Evolutionary conservation across 2,329 filamentous ascomycete species (phyloP), one percentile per base, ranked within the genome.

Genomic region (Neospermospora avenae): DNA sequence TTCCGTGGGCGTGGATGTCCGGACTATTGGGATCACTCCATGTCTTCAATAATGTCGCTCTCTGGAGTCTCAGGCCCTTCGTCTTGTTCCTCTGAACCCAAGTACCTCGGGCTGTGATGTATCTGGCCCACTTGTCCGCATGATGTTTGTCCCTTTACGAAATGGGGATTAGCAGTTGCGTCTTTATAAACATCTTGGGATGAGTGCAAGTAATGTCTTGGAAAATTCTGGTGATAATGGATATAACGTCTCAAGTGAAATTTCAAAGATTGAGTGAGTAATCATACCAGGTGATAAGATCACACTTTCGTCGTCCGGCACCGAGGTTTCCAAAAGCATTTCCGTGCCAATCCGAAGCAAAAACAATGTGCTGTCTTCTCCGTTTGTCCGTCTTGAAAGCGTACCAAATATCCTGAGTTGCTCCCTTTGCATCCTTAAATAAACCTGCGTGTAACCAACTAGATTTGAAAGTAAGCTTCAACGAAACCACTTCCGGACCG

Each of bases 371-470:
- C 8, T 45, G 44, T 2, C 22, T 18, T 20, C 45, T 22, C 6
- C 34, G 41, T 8, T 31, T 45, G 31, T 25, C 16, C 11, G 24
- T 7, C 6, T 34, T 53, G 35, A 65, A 66, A 0, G 59, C 55
- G 25, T 59, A 66, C 54, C 53, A 66, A 13, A 63, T 58, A 24
- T 66, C 56, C 2, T 48, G 34, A 11, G 35, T 37, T 4, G 24
- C 24, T 4, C 48, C 52, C 7, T 55, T 39, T 1, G 34, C 24
- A 42, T 61, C 49, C 4, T 25, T 31, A n/a, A 55, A 48, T 2
- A 63, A 28, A 7, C 64, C 64, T 18, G 61, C 63, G 51, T 64
- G 59, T 3, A 67, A 46, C 63, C 63, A 64, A 8, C 60, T 64
- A 7, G 8, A 7, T 8, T 18, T 1, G n/a, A 2, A 1, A 20